Evolutionary conservation across 257 asterid genomes (phyloP).

Genomic region (Solanum megistacrolobum): DNA sequence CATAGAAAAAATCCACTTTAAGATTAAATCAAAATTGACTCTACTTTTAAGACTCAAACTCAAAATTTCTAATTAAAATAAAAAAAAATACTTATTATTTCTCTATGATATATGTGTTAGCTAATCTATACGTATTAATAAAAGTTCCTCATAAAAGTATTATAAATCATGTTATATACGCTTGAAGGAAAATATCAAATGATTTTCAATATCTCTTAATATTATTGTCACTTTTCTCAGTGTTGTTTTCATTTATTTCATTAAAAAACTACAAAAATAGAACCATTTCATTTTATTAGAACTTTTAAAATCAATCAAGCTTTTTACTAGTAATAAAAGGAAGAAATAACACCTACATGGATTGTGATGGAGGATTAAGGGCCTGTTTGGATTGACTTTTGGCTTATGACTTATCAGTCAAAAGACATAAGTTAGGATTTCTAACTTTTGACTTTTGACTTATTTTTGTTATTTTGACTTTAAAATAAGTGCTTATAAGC

Average conservation of each 20-base stretch:
- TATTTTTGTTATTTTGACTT: too few relatives aligned
- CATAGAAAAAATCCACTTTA: not conserved
- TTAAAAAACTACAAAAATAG: not conserved
- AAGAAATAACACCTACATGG: too few relatives aligned
- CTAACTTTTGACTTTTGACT: too few relatives aligned
- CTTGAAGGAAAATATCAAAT: not conserved
- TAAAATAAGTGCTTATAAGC: too few relatives aligned
- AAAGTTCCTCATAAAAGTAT: not conserved
- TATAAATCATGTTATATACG: too few relatives aligned
- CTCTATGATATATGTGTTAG: not conserved
- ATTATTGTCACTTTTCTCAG: not conserved
- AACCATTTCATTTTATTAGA: not conserved
- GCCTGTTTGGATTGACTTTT: too few relatives aligned
- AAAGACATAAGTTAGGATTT: too few relatives aligned
- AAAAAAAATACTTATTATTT: not conserved
- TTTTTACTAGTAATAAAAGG: not conserved
- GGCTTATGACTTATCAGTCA: too few relatives aligned
- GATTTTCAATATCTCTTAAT: not conserved
- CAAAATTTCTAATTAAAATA: not conserved
- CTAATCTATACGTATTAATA: not conserved
- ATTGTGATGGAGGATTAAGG: too few relatives aligned
- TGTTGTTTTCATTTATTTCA: not conserved
- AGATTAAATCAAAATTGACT: too few relatives aligned
- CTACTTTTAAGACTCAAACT: not conserved
- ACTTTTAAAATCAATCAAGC: not conserved